phyloP scores from a whole-genome alignment of 306 rosid genomes.

The Styphnolobium japonicum region DNA sequence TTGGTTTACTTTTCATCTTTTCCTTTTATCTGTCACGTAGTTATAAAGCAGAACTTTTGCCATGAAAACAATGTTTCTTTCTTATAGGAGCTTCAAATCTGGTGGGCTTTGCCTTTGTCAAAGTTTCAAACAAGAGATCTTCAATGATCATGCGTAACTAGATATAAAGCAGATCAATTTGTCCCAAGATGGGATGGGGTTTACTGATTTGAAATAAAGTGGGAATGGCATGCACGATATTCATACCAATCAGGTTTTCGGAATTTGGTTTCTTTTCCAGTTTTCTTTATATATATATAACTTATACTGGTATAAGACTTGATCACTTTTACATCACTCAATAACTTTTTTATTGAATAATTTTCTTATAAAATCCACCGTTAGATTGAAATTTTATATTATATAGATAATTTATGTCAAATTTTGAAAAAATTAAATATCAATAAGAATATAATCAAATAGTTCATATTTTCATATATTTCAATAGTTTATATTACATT shows the following conservation, averaged over 20 bases:
- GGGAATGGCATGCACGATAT: neutral
- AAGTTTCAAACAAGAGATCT: conserved; percentile 44
- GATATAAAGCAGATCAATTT: conserved; percentile 32
- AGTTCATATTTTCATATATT: too few relatives aligned
- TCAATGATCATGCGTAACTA: conserved; percentile 46
- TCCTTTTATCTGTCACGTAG: conserved; percentile 2
- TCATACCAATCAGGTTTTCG: neutral
- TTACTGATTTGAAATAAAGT: conserved; percentile 50
- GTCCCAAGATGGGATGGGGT: conserved; percentile 6
- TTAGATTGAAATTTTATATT: too few relatives aligned
- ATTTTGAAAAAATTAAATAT: too few relatives aligned
- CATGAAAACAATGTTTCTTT: neutral
- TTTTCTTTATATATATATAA: too few relatives aligned
- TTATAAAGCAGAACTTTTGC: neutral
- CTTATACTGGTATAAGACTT: too few relatives aligned
- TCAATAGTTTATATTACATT: too few relatives aligned
- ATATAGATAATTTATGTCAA: too few relatives aligned
- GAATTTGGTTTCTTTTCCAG: neutral
- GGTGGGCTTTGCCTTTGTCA: conserved; percentile 20
- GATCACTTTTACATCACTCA: too few relatives aligned
- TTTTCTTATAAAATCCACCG: too few relatives aligned
- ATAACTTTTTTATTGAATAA: too few relatives aligned
- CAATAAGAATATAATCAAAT: too few relatives aligned
- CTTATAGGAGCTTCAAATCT: neutral
- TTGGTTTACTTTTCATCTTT: neutral